These are phyloP conservation scores for Tricholoma flavovirens DNA, from an alignment of 768 basidiomycete species.

Conservation along the genomic window DNA sequence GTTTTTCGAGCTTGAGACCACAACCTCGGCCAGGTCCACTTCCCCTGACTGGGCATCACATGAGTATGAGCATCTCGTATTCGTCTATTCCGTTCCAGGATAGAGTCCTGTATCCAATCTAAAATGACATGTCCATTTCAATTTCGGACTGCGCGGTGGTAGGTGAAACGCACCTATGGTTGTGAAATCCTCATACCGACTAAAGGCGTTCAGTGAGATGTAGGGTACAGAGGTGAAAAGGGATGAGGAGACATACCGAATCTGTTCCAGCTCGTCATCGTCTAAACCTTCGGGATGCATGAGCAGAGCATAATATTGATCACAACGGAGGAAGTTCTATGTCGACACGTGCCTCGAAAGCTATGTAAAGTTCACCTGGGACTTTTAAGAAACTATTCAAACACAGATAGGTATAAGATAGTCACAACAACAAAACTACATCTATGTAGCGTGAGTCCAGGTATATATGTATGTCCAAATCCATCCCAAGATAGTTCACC, in stretches of 20 bases:
- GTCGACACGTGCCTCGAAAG: slow-evolving; percentile 6
- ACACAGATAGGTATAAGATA: not conserved
- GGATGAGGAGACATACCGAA: slow-evolving; percentile 37
- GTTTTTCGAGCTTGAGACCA: slow-evolving; percentile 57
- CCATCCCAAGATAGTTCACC: slow-evolving; percentile 12
- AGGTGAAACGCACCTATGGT: slow-evolving; percentile 70
- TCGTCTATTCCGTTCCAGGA: slow-evolving; percentile 79
- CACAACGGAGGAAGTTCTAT: not conserved
- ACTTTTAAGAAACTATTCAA: not conserved
- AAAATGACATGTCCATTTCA: slow-evolving; percentile 9
- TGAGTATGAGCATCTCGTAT: slow-evolving; percentile 52
- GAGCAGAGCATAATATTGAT: slow-evolving; percentile 15
- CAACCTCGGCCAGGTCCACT: slow-evolving; percentile 49
- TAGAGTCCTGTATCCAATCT: slow-evolving; percentile 98
- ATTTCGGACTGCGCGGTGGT: not conserved
- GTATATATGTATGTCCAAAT: slow-evolving; percentile 12
- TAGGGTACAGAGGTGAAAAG: not conserved
- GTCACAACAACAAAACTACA: slow-evolving; percentile 2
- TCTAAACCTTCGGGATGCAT: slow-evolving; percentile 48
- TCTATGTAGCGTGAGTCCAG: slow-evolving; percentile 8
- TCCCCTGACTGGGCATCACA: slow-evolving; percentile 32
- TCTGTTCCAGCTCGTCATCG: slow-evolving; percentile 63
- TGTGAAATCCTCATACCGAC: slow-evolving; percentile 92
- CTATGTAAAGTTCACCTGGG: no score
- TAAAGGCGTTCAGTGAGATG: slow-evolving; percentile 26